phyloP scores from a whole-genome alignment of 192 early-diverging fungal species.

The Cladochytrium replicatum region DNA sequence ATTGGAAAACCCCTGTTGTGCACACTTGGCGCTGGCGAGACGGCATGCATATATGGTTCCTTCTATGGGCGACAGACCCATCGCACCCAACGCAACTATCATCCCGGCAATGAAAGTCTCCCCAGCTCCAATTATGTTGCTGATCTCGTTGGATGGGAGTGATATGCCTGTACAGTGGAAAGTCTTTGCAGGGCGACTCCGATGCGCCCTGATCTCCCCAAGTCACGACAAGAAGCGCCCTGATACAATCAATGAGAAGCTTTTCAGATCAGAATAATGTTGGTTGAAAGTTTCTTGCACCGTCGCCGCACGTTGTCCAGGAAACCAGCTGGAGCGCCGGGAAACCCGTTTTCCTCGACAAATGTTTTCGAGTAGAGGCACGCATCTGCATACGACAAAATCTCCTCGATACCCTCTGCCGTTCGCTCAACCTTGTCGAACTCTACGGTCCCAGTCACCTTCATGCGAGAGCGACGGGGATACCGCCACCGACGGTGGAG shows the following conservation, averaged over 20 bases:
- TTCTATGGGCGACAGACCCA: too few relatives aligned
- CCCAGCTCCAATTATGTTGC: conserved; percentile 27
- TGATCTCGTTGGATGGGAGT: background rate
- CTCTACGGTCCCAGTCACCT: conserved; percentile 52
- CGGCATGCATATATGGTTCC: background rate
- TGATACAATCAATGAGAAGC: conserved; percentile 16
- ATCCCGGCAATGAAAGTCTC: conserved; percentile 27
- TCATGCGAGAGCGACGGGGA: too few relatives aligned
- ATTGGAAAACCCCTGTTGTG: background rate
- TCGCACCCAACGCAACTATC: conserved; percentile 6
- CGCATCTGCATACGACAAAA: conserved; percentile 48
- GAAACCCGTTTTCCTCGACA: conserved; percentile 46
- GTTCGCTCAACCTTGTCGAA: conserved; percentile 55
- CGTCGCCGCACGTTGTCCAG: conserved; percentile 17
- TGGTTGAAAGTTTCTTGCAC: conserved; percentile 25
- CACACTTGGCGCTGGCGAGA: conserved; percentile 2
- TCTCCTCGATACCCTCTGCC: conserved; percentile 41
- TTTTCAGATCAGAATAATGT: conserved; percentile 10
- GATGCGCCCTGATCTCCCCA: conserved; percentile 51
- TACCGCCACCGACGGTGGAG: too few relatives aligned
- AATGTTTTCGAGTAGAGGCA: conserved; percentile 54
- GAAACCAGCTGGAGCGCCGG: conserved; percentile 28
- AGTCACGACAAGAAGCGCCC: conserved; percentile 52
- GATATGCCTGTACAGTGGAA: too few relatives aligned
- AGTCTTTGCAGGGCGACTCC: conserved; percentile 8